Conservation (phyloP, 2,329 filamentous ascomycete genomes). For the Colletotrichum melonis region DNA sequence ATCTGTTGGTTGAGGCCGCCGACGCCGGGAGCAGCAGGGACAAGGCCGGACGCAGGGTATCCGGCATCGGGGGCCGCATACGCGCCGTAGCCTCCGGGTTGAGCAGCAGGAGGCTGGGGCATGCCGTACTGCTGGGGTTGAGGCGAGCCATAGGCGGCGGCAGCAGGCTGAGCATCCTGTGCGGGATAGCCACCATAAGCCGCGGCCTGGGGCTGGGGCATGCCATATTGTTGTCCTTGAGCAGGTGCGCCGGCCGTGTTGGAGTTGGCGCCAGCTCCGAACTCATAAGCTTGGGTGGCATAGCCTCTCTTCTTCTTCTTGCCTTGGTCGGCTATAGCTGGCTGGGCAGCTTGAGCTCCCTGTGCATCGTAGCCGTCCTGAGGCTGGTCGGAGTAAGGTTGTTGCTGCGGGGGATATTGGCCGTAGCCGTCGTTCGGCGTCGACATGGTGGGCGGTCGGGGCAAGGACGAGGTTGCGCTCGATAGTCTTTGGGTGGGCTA, state of each 20-base stretch:
- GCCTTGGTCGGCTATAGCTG: constrained; percentile 56
- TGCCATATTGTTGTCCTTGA: constrained; percentile 57
- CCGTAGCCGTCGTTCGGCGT: constrained; percentile 67
- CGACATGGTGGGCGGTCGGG: constrained; percentile 59
- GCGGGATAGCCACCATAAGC: constrained; percentile 72
- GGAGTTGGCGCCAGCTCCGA: constrained; percentile 84
- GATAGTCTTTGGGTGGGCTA: background rate
- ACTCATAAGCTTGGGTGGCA: constrained; percentile 94
- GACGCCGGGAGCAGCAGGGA: constrained; percentile 60
- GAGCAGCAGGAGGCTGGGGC: constrained; percentile 51
- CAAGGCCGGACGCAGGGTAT: constrained; percentile 67
- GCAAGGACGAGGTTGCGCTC: background rate
- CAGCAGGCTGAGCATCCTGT: constrained; percentile 54
- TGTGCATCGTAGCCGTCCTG: constrained; percentile 51
- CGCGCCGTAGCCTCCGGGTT: constrained; percentile 63
- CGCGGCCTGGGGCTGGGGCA: constrained; percentile 54
- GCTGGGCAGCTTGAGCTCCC: constrained; percentile 43
- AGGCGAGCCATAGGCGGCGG: constrained; percentile 54
- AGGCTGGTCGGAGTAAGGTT: constrained; percentile 54
- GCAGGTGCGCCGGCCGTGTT: constrained; percentile 60
- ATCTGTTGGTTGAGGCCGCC: constrained; percentile 86
- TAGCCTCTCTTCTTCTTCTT: constrained; percentile 96
- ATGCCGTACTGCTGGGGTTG: constrained; percentile 54
- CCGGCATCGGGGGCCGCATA: constrained; percentile 77
- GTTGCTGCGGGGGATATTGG: constrained; percentile 57